A percentile compares a stretch with the other conserved stretches of the same genome.
These are phyloP conservation scores for Nakazawaea populi DNA, from an alignment of 805 yeast genomes.

Conservation along the genomic window DNA sequence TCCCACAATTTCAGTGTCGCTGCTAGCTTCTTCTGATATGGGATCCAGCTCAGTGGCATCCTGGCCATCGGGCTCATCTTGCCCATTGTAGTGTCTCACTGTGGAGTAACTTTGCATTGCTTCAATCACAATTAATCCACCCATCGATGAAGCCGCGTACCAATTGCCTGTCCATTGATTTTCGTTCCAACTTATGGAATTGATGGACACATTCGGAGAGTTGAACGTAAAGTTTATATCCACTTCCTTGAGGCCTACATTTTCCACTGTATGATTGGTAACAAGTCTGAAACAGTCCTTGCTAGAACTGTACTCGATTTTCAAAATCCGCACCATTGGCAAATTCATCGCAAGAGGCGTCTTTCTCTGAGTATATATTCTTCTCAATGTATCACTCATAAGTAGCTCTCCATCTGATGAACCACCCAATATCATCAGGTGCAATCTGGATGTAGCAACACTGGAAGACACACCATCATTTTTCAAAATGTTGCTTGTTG, in stretches of 20 bases:
- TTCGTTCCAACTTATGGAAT: constrained; percentile 56
- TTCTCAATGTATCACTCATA: constrained; percentile 32
- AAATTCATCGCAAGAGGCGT: neutral
- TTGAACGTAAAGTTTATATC: constrained; percentile 30
- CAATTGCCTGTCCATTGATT: constrained; percentile 33
- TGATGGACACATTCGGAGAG: constrained; percentile 45
- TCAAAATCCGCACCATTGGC: constrained; percentile 20
- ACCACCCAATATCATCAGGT: constrained; percentile 43
- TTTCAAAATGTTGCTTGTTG: constrained; percentile 11
- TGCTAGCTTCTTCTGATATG: neutral
- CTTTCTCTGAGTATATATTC: constrained; percentile 17
- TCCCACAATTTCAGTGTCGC: neutral
- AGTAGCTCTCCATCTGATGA: constrained; percentile 43
- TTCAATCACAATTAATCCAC: constrained; percentile 46
- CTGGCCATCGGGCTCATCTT: neutral
- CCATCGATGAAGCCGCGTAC: constrained; percentile 47
- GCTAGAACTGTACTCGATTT: constrained; percentile 31
- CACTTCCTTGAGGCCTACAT: constrained; percentile 22
- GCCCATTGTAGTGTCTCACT: constrained; percentile 1
- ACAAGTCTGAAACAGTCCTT: constrained; percentile 34
- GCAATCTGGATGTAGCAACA: constrained; percentile 33
- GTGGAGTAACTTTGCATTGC: constrained; percentile 16
- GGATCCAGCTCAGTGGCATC: neutral
- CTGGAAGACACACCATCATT: constrained; percentile 36
- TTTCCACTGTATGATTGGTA: constrained; percentile 30